Base-by-base conservation (phyloP, 2,329 filamentous ascomycete species). In the Diaporthe capsici region DNA sequence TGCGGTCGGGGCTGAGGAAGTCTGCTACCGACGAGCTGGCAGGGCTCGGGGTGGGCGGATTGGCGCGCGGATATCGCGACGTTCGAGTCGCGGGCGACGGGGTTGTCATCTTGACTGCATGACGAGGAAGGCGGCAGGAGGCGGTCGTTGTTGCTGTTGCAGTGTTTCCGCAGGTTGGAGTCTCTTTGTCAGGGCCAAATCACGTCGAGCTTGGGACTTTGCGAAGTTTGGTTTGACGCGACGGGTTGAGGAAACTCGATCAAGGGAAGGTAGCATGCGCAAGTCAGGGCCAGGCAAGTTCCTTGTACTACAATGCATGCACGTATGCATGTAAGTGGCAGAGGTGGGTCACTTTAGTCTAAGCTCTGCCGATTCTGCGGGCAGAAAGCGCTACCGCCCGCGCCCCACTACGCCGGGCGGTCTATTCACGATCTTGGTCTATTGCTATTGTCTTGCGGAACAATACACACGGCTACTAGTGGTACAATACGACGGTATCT, bases 311-410 rank as follows among this genome's bases (percentile, higher is more conserved):
- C 71, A 63, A n/a, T 51, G 47, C 58, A 25, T 37, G 55, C 39
- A 47, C 20, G 39, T 28, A 37, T 47, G 44, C 42, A 51, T 49
- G 34, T 60, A 39, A 63, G 57, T 72, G 57, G 44, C 44, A 63
- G 37, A 31, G 15, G 42, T 44, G 71, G 60, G 58, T 31, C 31
- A 31, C 31, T 31, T 31, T 31, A 31, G 31, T 63, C 58, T 73
- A 55, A 47, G 71, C 60, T 73, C 51, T 65, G 22, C 47, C n/a
- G 39, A 70, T 76, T 76, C 72, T 76, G 75, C 75, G 20, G 51
- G 75, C 75, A 76, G 75, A 76, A 76, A 63, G 34, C 51, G 34
- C 53, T 60, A 76, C 75, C 75, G 75, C 75, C 75, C 71, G 73
- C 42, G 63, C 53, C 51, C 58, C 72, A 47, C 55, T 20, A 28